Percentiles rank a stretch among this genome's conserved stretches.
phyloP scores from a whole-genome alignment of 768 basidiomycete genomes.

The Phaffia australis region DNA sequence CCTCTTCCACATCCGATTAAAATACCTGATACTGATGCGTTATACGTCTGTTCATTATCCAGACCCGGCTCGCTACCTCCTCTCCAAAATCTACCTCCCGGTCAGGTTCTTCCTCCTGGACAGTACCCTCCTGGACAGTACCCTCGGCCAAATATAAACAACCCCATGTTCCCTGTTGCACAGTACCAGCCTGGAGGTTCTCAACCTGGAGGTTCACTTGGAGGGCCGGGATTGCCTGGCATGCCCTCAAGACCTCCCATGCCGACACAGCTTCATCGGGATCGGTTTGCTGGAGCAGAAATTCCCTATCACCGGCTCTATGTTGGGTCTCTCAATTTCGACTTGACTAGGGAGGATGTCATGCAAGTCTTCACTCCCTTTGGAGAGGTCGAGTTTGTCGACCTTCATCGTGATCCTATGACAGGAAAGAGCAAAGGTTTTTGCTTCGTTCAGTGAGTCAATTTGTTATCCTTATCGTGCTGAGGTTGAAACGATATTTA shows the following conservation, averaged over 20 bases:
- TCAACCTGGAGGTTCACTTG: background rate
- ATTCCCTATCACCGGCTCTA: slow-evolving; percentile 58
- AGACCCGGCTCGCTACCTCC: slow-evolving; percentile 26
- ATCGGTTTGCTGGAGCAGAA: slow-evolving; percentile 36
- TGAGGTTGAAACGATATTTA: background rate
- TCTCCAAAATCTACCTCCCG: background rate
- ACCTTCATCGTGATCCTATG: slow-evolving; percentile 88
- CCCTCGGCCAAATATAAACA: no score
- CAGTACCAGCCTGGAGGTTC: background rate
- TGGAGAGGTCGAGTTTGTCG: slow-evolving; percentile 95
- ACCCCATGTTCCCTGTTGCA: no score
- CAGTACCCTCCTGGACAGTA: no score
- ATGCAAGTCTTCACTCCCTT: slow-evolving; percentile 99
- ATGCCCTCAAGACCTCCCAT: slow-evolving; percentile 46
- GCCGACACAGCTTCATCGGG: slow-evolving; percentile 48
- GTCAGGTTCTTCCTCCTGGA: no score
- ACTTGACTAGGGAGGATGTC: slow-evolving; percentile 91
- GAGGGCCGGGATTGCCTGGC: background rate
- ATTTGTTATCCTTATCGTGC: slow-evolving; percentile 3
- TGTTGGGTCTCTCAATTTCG: slow-evolving; percentile 93
- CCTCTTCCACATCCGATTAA: background rate
- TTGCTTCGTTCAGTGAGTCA: slow-evolving; percentile 83
- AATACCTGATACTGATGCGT: background rate
- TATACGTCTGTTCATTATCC: background rate
- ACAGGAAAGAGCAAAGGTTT: slow-evolving; percentile 96